These are phyloP conservation scores for Dendrobium huoshanense DNA, from an alignment of 106 monocot species.

Conservation along the genomic window DNA sequence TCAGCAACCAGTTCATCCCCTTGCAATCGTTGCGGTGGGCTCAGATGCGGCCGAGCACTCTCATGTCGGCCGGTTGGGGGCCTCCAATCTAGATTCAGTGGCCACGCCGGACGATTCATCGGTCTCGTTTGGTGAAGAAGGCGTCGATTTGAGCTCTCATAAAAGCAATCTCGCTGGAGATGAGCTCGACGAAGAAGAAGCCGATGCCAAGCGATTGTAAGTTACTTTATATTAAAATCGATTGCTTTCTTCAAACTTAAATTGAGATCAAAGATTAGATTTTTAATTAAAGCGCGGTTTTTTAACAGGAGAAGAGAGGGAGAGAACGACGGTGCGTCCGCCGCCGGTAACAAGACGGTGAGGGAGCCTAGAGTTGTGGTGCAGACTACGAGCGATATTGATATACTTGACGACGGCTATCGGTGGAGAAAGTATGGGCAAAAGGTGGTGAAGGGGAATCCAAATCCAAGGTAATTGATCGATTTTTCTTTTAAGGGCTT, in stretches of 20 bases:
- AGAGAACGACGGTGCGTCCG: conserved; percentile 25
- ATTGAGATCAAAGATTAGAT: neutral
- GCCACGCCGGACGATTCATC: conserved; percentile 51
- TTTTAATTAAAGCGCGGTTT: neutral
- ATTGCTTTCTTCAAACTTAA: neutral
- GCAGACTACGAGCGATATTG: conserved; percentile 48
- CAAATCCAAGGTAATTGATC: conserved; percentile 40
- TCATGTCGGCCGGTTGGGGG: neutral
- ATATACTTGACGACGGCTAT: conserved; percentile 51
- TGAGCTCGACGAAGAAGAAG: conserved; percentile 37
- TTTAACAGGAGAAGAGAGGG: conserved; percentile 27
- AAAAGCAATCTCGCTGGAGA: conserved; percentile 9
- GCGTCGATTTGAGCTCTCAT: conserved; percentile 28
- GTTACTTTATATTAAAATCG: neutral
- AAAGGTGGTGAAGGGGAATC: conserved; percentile 61
- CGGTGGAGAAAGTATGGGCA: conserved; percentile 60
- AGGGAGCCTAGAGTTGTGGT: conserved; percentile 45
- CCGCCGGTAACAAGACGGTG: conserved; percentile 23
- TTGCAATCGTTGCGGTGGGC: neutral
- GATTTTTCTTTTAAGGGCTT: neutral
- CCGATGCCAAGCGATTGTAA: conserved; percentile 54
- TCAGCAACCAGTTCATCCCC: neutral
- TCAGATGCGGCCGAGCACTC: conserved; percentile 25
- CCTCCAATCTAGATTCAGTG: neutral
- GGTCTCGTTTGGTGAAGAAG: conserved; percentile 39